Evolutionary conservation across 2,329 filamentous ascomycete species (phyloP), one percentile per base, ranked within the genome.

Genomic region (Akanthomyces dipterigenus): DNA sequence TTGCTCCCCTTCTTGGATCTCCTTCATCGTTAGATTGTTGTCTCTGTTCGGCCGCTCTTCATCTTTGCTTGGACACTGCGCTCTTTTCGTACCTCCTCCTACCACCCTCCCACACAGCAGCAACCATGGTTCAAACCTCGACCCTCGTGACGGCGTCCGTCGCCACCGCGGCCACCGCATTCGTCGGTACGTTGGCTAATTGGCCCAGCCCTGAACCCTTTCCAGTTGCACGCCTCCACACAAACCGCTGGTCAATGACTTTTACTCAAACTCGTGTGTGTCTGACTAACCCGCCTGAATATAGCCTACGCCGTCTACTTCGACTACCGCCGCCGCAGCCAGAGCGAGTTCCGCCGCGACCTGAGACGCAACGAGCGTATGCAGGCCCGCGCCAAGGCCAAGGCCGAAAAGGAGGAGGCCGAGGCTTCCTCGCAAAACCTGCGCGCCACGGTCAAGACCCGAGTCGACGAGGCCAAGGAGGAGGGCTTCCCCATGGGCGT

Each of bases 401-500:
- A 87, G 67, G 84, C 80, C 63, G 86, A 87, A 70, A 91, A 91
- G 78, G 88, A 90, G 70, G 82, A 87, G 72, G 88, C 86, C 64
- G 84, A 88, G 71, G 82, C 83, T 63, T 82, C 85, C 66, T 82
- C 82, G 65, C 81, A 83, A 68, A 80, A 82, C 74, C 88, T 90
- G 79, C 86, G 88, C 72, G 83, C 90, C 74, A 79, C 82, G 69
- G 90, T 99, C 78, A 88, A 88, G 76, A 76, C 77, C 62, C 86
- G 85, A 57, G 89, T 98, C 54, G 86, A 91, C 69, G 84, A 89
- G 69, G 91, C 93, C 68, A 90, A 92, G 78, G 89, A 90, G 62
- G 92, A 96, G 76, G 95, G 93, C 62, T 97, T 96, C 83, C 95
- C 95, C 54, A 82, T 83, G 48, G 91, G 92, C 70, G 86, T 93